Evolutionary conservation across 169 alveolate genomes (phyloP).

Genomic region (Plasmodium fragile): DNA sequence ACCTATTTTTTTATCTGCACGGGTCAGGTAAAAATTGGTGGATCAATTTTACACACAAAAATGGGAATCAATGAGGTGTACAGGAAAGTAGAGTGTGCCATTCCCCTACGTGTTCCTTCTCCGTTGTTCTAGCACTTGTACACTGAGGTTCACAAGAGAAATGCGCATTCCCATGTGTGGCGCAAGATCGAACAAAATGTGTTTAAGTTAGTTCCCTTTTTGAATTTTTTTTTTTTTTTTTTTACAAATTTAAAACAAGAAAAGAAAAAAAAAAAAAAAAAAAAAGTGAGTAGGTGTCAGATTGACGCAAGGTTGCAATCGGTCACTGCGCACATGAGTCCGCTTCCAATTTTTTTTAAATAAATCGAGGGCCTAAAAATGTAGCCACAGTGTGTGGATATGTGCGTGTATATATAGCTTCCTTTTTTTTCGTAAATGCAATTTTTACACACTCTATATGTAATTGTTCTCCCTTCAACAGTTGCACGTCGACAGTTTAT

Average conservation of each 20-base stretch:
- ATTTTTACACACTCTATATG: not conserved
- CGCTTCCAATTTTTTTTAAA: not conserved
- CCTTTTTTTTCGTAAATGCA: not conserved
- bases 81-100: not conserved
- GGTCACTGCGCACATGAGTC: not conserved
- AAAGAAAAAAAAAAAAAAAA: not conserved
- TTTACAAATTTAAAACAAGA: not conserved
- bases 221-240: not conserved
- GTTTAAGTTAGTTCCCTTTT: not conserved
- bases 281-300: not conserved
- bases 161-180: not conserved
- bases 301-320: not conserved
- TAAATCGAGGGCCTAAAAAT: not conserved
- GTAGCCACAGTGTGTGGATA: not conserved
- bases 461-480: not conserved
- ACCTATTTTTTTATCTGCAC: not conserved
- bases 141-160: not conserved
- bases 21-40: not conserved
- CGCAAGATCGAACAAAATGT: not conserved
- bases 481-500: not conserved
- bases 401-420: not conserved
- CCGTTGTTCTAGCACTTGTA: not conserved
- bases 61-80: slow-evolving; percentile 3
- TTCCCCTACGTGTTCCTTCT: not conserved
- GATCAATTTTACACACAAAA: not conserved